phyloP scores from a whole-genome alignment of 345 rosid genomes.

The Rubroshorea leprosula region DNA sequence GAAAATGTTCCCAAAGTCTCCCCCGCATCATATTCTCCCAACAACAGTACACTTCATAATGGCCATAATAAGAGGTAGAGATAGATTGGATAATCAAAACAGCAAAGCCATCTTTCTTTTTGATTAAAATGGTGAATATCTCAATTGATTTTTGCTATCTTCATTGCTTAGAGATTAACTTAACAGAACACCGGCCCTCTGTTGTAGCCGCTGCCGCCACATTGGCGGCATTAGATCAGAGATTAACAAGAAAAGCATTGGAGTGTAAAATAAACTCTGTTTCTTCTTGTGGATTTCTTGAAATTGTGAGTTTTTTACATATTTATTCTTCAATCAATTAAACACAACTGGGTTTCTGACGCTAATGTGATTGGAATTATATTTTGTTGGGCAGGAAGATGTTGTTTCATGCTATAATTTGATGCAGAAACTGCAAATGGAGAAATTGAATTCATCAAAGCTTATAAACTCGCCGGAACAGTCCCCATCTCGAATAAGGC shows the following conservation, averaged over 20 bases:
- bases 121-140: too few relatives aligned
- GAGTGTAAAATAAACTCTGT: slow-evolving; percentile 30
- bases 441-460: slow-evolving; percentile 10
- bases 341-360: neutral
- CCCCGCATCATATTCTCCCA: slow-evolving; percentile 10
- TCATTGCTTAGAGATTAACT: slow-evolving; percentile 32
- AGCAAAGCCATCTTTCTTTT: neutral
- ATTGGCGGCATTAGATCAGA: slow-evolving; percentile 32
- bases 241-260: slow-evolving; percentile 33
- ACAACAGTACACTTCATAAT: slow-evolving; percentile 25
- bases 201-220: slow-evolving; percentile 48
- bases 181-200: slow-evolving; percentile 45
- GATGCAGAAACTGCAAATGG: slow-evolving; percentile 33
- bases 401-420: slow-evolving; percentile 40
- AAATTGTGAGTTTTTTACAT: slow-evolving; percentile 37
- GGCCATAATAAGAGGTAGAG: slow-evolving; percentile 36
- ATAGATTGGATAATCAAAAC: neutral
- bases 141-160: neutral
- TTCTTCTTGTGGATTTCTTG: slow-evolving; percentile 30
- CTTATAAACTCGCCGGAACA: slow-evolving; percentile 15
- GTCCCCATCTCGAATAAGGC: slow-evolving; percentile 16
- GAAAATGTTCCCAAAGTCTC: slow-evolving; percentile 25
- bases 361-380: too few relatives aligned
- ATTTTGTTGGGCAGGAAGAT: slow-evolving; percentile 47
- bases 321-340: neutral